Base-by-base conservation (phyloP, 106 monocot species). In the Amphibolis antarctica region DNA sequence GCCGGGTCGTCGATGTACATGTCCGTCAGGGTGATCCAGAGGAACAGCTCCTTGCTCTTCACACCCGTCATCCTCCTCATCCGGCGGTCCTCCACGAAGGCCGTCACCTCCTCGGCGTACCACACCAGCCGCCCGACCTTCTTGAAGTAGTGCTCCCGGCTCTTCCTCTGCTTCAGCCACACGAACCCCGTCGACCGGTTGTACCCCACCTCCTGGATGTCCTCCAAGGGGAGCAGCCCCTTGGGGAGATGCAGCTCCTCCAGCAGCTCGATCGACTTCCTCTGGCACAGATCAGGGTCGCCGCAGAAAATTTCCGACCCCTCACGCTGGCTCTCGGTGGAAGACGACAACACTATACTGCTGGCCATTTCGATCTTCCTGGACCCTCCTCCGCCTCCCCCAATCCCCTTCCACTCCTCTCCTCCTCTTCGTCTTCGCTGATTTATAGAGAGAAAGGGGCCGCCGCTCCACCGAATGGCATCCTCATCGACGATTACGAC, bases 21-120 rank as follows among this genome's bases (percentile, higher is more conserved):
- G 53, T 86, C 82, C 11, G 19, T 30, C 36, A 86, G 47, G 3
- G 74, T 73, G 60, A 86, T 51, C 86, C 86, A 82, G 4, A 86
- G 23, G 18, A 86, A 60, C 12, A 86, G 47, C 74, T 86, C 86
- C 67, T 82, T 86, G 63, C 70, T 66, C 74, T 86, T 82, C 22
- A 86, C 82, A 17, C 86, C 82, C 0, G 82, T 77, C 23, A 86
- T 44, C 67, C 76, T 82, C 68, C 62, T 76, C 71, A 86, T 82
- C 56, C 58, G 69, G 27, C 28, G 20, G 17, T 86, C 71, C 70
- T 82, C 74, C 1, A 79, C 86, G 18, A 63, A 64, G 57, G 82
- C 86, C 6, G 86, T 79, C 66, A 86, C 67, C 74, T 79, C 82
- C 0, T 72, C 9, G 12, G 47, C 76, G 59, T 86, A 86, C 53